Conservation (phyloP, 495 filamentous ascomycete genomes). For the Physcia stellaris region DNA sequence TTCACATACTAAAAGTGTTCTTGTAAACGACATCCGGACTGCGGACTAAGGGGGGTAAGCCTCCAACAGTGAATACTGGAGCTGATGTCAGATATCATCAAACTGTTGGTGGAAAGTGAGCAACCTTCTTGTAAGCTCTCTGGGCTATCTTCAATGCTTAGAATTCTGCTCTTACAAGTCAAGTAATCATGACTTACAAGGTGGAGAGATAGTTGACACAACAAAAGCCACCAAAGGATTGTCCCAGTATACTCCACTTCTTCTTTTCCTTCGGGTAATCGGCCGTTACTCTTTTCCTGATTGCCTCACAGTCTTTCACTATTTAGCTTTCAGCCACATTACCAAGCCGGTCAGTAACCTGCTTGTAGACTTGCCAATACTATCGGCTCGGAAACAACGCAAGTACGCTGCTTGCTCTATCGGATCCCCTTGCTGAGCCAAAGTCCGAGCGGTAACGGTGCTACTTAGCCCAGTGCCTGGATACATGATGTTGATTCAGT, state of each 20-base stretch:
- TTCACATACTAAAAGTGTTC: constrained; percentile 39
- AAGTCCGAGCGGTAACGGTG: constrained; percentile 55
- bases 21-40: constrained; percentile 64
- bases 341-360: no score
- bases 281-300: constrained; percentile 56
- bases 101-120: no score
- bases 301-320: constrained; percentile 78
- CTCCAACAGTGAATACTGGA: constrained; percentile 65
- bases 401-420: constrained; percentile 64
- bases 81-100: no score
- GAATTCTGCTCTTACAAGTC: neutral
- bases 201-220: constrained; percentile 67
- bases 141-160: constrained; percentile 32
- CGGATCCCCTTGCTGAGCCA: constrained; percentile 49
- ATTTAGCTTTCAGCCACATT: neutral
- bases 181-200: constrained; percentile 30
- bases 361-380: constrained; percentile 33
- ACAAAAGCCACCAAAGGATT: constrained; percentile 88
- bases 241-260: constrained; percentile 76
- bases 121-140: constrained; percentile 55
- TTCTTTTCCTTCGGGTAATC: constrained; percentile 55
- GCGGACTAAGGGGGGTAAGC: constrained; percentile 60
- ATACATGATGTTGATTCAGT: no score
- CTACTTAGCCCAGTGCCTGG: constrained; percentile 69
- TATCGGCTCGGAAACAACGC: constrained; percentile 80